Base-by-base conservation (phyloP, 2,329 filamentous ascomycete species). In the Fusarium sublunatum region DNA sequence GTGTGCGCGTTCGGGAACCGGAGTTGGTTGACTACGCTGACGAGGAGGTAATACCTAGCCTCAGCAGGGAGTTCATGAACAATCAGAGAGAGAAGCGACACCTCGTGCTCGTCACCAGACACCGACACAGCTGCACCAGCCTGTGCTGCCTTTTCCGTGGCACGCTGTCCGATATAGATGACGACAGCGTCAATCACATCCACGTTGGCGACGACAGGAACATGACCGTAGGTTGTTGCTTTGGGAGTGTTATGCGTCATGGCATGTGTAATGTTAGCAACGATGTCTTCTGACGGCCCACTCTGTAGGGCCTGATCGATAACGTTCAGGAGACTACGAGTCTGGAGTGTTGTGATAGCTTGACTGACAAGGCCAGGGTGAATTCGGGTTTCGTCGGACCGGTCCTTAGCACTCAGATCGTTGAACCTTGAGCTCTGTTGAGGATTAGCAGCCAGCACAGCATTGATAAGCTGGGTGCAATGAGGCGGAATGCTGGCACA, bases 1-100 rank as follows among this genome's bases (percentile, higher is more conserved):
- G 95, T 99, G 72, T 96, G 88, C 44, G 88, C 88, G 73, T 93
- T 96, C 10, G 93, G 92, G 75, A 90, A 96, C 59, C 95, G 91
- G 44, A 99, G 85, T 77, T 98, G 93, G 76, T 98, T 96, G 54
- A 92, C 86, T 73, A 99, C 92, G 65, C 91, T 91, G 68, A 85
- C 88, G 54, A 98, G 78, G 56, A 99, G 82, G 74, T 92, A 91
- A 79, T 97, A 97, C 50, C 93, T 89, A 22, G 88, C 88, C 76
- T 96, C 92, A 1, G 91, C 86, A 35, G 85, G 82, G 35, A 96
- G 81, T 60, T 91, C 90, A 69, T 90, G 89, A 9, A 91, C 85
- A 28, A 99, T 83, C 68, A 91, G 88, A 57, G 90, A 90, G 57
- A 99, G 78, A 12, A 95, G 81, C 41, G 86, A 86, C 32, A 90